Percentiles rank a stretch among this genome's conserved stretches.
Conservation (phyloP, 2,329 filamentous ascomycete species). For the Ascochyta clinopodiicola region DNA sequence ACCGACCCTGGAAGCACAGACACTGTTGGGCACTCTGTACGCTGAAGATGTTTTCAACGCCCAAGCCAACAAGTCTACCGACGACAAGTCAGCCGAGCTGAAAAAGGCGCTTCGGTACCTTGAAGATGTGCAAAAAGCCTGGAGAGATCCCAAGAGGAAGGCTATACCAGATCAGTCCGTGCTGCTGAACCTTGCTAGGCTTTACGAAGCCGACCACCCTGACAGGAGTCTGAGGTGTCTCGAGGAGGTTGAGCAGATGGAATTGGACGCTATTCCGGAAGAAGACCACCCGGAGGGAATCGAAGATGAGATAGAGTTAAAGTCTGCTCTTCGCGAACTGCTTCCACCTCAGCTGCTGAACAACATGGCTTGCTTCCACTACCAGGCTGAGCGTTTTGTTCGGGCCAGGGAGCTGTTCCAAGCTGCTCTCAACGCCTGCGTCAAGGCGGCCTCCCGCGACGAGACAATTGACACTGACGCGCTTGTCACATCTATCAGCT, state of each 20-base stretch:
- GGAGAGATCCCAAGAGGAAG: constrained; percentile 92
- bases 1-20: constrained; percentile 86
- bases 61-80: constrained; percentile 74
- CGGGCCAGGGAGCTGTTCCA: constrained; percentile 88
- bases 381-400: constrained; percentile 81
- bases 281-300: constrained; percentile 69
- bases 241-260: constrained; percentile 88
- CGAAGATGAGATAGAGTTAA: constrained; percentile 55
- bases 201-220: constrained; percentile 85
- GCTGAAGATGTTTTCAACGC: constrained; percentile 91
- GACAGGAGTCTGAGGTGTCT: constrained; percentile 93
- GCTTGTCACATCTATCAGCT: constrained; percentile 93
- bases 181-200: constrained; percentile 84
- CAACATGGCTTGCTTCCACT: constrained; percentile 97
- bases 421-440: constrained; percentile 85
- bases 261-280: constrained; percentile 77
- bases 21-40: constrained; percentile 86
- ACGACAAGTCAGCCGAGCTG: constrained; percentile 84
- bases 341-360: constrained; percentile 91
- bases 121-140: constrained; percentile 82
- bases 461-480: constrained; percentile 84
- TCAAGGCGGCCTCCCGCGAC: constrained; percentile 78
- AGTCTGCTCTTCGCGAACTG: constrained; percentile 72
- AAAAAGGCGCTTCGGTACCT: constrained; percentile 87
- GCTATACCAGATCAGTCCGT: constrained; percentile 83